phyloP scores from a whole-genome alignment of 2,329 filamentous ascomycete genomes.

The Fusarium penzigii region DNA sequence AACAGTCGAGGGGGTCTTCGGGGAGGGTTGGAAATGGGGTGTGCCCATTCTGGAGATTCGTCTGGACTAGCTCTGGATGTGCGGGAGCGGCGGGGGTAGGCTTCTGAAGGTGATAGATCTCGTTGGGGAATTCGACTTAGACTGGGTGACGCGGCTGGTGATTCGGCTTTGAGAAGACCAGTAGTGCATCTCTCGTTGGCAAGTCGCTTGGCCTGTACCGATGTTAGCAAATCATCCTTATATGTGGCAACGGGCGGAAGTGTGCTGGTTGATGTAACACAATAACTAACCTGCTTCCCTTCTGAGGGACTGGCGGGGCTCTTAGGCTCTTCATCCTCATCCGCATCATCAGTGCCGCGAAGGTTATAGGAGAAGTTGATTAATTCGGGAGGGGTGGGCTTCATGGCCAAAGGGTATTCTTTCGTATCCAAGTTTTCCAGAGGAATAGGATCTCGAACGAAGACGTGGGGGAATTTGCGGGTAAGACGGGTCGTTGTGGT shows the following conservation, averaged over 20 bases:
- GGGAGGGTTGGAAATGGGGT: conserved; percentile 21
- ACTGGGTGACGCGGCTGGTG: conserved; percentile 28
- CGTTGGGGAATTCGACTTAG: conserved; percentile 30
- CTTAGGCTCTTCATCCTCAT: conserved; percentile 17
- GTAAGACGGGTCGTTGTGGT: conserved; percentile 93
- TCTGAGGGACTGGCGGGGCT: conserved; percentile 11
- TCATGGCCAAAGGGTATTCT: conserved; percentile 83
- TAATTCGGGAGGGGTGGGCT: conserved; percentile 78
- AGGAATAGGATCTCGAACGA: conserved; percentile 71
- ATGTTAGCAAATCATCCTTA: conserved; percentile 6
- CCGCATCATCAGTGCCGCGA: conserved; percentile 38
- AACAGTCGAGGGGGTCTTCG: conserved; percentile 29
- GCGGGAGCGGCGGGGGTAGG: conserved; percentile 33
- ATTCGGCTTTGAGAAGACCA: conserved; percentile 28
- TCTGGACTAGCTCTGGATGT: conserved; percentile 30
- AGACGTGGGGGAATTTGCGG: conserved; percentile 79
- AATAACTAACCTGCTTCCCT: conserved; percentile 23
- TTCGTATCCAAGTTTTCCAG: conserved; percentile 78
- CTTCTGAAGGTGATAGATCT: conserved; percentile 38
- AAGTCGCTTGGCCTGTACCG: conserved; percentile 21
- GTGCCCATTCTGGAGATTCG: conserved; percentile 32
- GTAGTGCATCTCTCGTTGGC: conserved; percentile 28
- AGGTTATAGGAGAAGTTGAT: conserved; percentile 73
- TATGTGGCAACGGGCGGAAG: background rate
- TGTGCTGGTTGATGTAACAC: background rate